Evolutionary conservation across 768 basidiomycete genomes (phyloP), one percentile per base, ranked within the genome.

Genomic region (Suillus cothurnatus): DNA sequence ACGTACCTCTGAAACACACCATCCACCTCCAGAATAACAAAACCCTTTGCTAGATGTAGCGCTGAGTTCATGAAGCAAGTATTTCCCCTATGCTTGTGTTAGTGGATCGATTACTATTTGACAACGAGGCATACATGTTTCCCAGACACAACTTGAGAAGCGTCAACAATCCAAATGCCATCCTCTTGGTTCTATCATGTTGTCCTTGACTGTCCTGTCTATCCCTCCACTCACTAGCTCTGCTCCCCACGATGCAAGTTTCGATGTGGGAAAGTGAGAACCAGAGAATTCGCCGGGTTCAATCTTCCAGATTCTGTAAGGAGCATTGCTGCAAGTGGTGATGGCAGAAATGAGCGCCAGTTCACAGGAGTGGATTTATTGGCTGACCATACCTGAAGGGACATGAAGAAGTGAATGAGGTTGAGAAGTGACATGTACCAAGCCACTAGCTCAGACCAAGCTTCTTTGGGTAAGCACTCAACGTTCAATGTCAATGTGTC

Each of bases 61-160:
- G 97, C 97, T 61, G 95, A 96, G 77, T 99, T 99, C 97, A 99
- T 99, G 80, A 99, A 99, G 76, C 96, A 98, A 9, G 96, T 97
- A 72, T 96, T 96, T n/a, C 93, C 93, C 85, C 92, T 92, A 64
- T 61, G 9, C 17, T 43, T 64, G 65, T 49, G 14, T 64, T 71
- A n/a, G 77, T 61, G 61, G 65, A 65, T 58, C 52, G 38, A 32
- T 61, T n/a, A 57, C 15, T 26, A 32, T 49, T 52, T 2, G 21
- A 62, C 7, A 43, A 49, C n/a, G 67, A 59, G 53, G 6, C 6
- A 65, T 75, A 94, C 88, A 97, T 89, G 73, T 99, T 99, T 17
- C 88, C 88, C 5, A 99, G 82, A 26, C 8, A 55, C 39, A n/a
- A 66, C 23, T n/a, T 63, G 32, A 47, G 61, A 67, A 66, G 65